Percentiles rank a stretch among this genome's conserved stretches.
Conservation (phyloP, 225 moss, liverwort and hornwort species). For the Antitrichia curtipendula region DNA sequence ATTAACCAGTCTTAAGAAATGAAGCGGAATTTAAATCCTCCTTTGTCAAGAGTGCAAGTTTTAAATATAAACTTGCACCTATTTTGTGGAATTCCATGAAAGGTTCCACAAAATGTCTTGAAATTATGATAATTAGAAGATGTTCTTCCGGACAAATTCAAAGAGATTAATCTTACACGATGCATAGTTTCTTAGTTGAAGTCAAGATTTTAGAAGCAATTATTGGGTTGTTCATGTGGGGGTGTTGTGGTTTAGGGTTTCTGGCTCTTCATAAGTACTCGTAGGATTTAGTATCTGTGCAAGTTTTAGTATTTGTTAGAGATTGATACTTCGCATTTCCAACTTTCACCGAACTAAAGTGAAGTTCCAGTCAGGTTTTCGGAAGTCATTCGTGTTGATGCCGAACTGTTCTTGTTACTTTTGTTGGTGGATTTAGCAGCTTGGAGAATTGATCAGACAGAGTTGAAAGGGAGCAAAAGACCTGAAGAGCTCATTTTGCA, state of each 20-base stretch:
- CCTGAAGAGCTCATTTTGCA: neutral
- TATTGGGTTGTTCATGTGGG: neutral
- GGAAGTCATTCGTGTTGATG: neutral
- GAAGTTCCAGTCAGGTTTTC: neutral
- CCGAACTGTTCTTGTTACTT: neutral
- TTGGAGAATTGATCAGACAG: neutral
- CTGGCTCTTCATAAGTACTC: neutral
- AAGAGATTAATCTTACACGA: neutral
- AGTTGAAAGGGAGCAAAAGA: neutral
- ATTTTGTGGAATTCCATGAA: too few species aligned
- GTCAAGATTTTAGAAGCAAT: neutral
- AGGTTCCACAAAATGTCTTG: too few species aligned
- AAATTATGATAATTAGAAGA: too few species aligned
- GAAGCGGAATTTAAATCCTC: too few species aligned
- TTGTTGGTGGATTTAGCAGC: neutral
- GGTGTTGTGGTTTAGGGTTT: neutral
- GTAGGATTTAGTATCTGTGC: neutral
- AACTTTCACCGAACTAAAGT: neutral
- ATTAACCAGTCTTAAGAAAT: too few species aligned
- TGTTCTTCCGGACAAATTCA: too few species aligned
- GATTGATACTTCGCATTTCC: neutral
- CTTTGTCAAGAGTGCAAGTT: too few species aligned
- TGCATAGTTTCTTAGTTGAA: neutral
- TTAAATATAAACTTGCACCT: too few species aligned
- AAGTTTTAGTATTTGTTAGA: neutral